Base-by-base conservation (phyloP, 768 basidiomycete species). In the Chiua virens region DNA sequence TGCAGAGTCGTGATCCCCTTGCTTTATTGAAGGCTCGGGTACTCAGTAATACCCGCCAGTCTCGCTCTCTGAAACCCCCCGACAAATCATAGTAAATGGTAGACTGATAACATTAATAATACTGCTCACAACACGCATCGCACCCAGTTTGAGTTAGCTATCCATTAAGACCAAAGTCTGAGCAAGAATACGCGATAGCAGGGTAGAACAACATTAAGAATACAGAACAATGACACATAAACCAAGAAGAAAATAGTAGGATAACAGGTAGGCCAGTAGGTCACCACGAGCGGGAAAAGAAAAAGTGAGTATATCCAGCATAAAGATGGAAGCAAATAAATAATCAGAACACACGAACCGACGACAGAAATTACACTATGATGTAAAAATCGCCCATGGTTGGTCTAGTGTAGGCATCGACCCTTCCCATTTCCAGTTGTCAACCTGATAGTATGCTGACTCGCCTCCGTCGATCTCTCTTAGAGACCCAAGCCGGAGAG, bases 391-490 rank as follows among this genome's bases (percentile, higher is more conserved):
- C 28, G 85, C 85, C 89, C 89, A 91, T 21, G 86, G 76, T 62
- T 80, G 82, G 7, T 89, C 88, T 55, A 76, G 63, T 38, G 79
- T 70, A 53, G 77, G 70, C 86, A 90, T 88, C 32, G 75, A 64
- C 56, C 79, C 76, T 48, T 88, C 88, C 81, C 82, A 91, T 70
- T 86, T 89, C 84, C 84, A 91, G 37, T 78, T 77, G 30, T 60
- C 56, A 18, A 60, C 28, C 54, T 74, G 70, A 70, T 81, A 89
- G 64, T 85, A 89, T 42, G 84, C 76, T 17, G 81, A 79, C 71
- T 89, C 86, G 45, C 87, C 87, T 37, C 86, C 86, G 59, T 89
- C 86, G 32, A 90, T 81, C 66, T 87, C 87, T 63, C 81, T 80
- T 73, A 80, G 82, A 46, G 78, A 66, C 41, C 82, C 81, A 34